Evolutionary conservation across 2,329 filamentous ascomycete genomes (phyloP).

Genomic region (Zasmidium angulare): DNA sequence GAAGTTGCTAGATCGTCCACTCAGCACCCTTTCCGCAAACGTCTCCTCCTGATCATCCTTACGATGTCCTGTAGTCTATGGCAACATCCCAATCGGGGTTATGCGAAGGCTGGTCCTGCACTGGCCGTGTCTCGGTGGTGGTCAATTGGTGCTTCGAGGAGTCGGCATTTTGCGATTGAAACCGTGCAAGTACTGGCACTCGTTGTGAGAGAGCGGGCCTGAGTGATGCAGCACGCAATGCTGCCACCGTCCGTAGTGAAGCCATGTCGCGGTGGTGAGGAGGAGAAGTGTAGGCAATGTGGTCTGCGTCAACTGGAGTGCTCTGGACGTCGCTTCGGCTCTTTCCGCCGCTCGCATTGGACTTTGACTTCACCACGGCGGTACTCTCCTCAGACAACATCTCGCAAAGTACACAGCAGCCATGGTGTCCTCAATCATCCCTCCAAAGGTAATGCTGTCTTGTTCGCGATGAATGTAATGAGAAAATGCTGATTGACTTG

Average conservation of each 20-base stretch:
- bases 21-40: slow-evolving; percentile 26
- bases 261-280: slow-evolving; percentile 18
- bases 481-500: slow-evolving; percentile 33
- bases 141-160: background rate
- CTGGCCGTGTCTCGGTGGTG: background rate
- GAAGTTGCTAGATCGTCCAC: slow-evolving; percentile 63
- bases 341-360: slow-evolving; percentile 4
- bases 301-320: slow-evolving; percentile 2
- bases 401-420: slow-evolving; percentile 25
- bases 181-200: slow-evolving; percentile 23
- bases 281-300: background rate
- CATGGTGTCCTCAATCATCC: slow-evolving; percentile 84
- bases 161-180: slow-evolving; percentile 11
- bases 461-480: slow-evolving; percentile 8
- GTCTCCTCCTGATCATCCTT: slow-evolving; percentile 38
- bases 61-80: slow-evolving; percentile 90
- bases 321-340: slow-evolving; percentile 3
- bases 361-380: slow-evolving; percentile 15
- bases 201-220: slow-evolving; percentile 28
- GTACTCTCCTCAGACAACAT: slow-evolving; percentile 15
- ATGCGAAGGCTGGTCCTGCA: slow-evolving; percentile 56
- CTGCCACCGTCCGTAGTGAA: slow-evolving; percentile 37
- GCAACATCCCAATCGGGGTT: slow-evolving; percentile 78
- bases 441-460: slow-evolving; percentile 77
- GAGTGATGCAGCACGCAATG: slow-evolving; percentile 38